phyloP scores from a whole-genome alignment of 306 rosid genomes.

The Styphnolobium japonicum region DNA sequence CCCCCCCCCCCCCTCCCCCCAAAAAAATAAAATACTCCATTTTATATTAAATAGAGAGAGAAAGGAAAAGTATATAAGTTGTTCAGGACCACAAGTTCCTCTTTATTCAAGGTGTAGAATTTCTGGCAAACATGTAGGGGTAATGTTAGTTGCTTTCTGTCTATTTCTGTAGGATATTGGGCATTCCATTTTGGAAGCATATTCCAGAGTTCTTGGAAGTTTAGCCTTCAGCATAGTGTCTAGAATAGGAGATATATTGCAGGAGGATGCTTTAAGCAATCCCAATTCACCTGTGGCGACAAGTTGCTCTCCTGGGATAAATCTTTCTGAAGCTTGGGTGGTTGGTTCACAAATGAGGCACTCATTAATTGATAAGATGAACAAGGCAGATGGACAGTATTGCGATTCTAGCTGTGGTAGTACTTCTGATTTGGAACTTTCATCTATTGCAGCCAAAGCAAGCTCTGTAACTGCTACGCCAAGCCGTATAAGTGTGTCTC shows the following conservation, averaged over 20 bases:
- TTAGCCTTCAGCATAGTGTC: slow-evolving; percentile 75
- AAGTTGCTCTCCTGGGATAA: slow-evolving; percentile 39
- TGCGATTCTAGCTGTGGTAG: slow-evolving; percentile 39
- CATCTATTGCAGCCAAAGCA: slow-evolving; percentile 34
- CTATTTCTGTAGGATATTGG: slow-evolving; percentile 64
- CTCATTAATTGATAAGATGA: slow-evolving; percentile 40
- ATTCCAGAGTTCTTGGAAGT: slow-evolving; percentile 78
- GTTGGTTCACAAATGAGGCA: slow-evolving; percentile 36
- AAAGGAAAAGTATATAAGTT: background rate
- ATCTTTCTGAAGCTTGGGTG: slow-evolving; percentile 32
- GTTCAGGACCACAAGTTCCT: background rate
- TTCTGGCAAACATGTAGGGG: background rate
- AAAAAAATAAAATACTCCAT: background rate
- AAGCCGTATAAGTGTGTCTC: slow-evolving; percentile 42
- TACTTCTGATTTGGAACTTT: slow-evolving; percentile 31
- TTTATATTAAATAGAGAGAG: background rate
- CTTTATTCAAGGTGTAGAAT: background rate
- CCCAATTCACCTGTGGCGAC: slow-evolving; percentile 43
- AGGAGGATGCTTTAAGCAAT: slow-evolving; percentile 65
- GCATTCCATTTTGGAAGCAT: slow-evolving; percentile 69
- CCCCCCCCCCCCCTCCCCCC: too few relatives aligned
- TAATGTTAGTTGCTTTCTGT: background rate
- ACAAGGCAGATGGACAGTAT: slow-evolving; percentile 18
- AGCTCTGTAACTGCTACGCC: slow-evolving; percentile 51
- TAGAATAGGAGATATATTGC: slow-evolving; percentile 72